phyloP scores from a whole-genome alignment of 139 green algal species.

The Coccomyxa sp. region DNA sequence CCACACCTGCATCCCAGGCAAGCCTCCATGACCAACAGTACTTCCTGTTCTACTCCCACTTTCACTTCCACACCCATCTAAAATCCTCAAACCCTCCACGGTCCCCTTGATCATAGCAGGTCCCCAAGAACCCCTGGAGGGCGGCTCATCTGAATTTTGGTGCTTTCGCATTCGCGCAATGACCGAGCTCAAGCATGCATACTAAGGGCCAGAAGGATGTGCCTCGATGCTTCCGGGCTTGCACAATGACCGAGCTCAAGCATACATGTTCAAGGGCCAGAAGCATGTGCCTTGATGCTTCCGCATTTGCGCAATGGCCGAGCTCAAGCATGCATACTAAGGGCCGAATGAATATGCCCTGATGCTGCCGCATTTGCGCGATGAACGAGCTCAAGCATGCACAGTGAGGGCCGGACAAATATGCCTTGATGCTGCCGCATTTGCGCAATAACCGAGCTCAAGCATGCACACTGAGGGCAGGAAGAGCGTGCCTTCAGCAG shows the following conservation, averaged over 20 bases:
- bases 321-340: not conserved
- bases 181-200: not conserved
- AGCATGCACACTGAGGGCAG: not conserved
- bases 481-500: constrained; percentile 69
- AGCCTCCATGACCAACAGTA: not conserved
- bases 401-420: not conserved
- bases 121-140: not conserved
- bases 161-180: no score
- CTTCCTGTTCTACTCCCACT: not conserved
- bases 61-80: not conserved
- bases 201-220: not conserved
- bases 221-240: not conserved
- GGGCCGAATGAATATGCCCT: not conserved
- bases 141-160: no score
- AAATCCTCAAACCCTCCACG: not conserved
- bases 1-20: constrained; percentile 49
- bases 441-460: not conserved
- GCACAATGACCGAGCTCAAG: not conserved
- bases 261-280: not conserved
- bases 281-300: no score
- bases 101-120: not conserved
- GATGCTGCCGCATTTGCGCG: not conserved
- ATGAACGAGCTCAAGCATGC: not conserved
- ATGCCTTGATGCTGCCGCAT: not conserved
- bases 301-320: no score